Conservation (phyloP, 2,329 filamentous ascomycete genomes). For the Paraconiothyrium brasiliense region DNA sequence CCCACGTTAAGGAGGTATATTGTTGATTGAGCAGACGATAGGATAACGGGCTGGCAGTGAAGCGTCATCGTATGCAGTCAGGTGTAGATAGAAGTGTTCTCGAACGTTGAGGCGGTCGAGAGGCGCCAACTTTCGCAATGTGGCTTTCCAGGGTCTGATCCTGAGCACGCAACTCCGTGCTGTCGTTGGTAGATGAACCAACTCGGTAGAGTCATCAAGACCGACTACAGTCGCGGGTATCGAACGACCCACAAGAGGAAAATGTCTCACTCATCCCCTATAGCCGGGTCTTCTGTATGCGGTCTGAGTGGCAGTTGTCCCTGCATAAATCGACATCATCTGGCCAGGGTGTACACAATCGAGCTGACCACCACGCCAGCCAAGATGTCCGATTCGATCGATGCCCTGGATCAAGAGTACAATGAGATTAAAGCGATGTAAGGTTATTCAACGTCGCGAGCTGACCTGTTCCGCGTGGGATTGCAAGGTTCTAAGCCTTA, state of each 20-base stretch:
- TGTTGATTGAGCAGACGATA: neutral
- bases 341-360: constrained; percentile 1
- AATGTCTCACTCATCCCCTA: constrained; percentile 31
- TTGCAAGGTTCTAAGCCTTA: constrained; percentile 26
- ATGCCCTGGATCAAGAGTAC: constrained; percentile 15
- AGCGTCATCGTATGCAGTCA: constrained; percentile 10
- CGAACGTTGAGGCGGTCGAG: constrained; percentile 7
- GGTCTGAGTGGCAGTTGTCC: constrained; percentile 11
- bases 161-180: neutral
- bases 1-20: neutral
- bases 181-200: constrained; percentile 8
- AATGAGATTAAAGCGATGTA: constrained; percentile 7
- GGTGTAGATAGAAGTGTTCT: neutral
- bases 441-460: constrained; percentile 19
- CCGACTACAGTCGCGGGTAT: neutral
- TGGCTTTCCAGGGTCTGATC: constrained; percentile 8
- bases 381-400: constrained; percentile 29
- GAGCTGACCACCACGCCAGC: constrained; percentile 26
- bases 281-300: constrained; percentile 14
- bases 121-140: neutral
- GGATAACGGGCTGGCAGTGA: neutral
- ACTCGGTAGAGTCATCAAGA: constrained; percentile 5
- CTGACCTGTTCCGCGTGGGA: constrained; percentile 17
- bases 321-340: constrained; percentile 19
- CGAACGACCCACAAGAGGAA: constrained; percentile 12